These are phyloP conservation scores for Nyssa sinensis DNA, from an alignment of 148 eudicot species.

Conservation along the genomic window DNA sequence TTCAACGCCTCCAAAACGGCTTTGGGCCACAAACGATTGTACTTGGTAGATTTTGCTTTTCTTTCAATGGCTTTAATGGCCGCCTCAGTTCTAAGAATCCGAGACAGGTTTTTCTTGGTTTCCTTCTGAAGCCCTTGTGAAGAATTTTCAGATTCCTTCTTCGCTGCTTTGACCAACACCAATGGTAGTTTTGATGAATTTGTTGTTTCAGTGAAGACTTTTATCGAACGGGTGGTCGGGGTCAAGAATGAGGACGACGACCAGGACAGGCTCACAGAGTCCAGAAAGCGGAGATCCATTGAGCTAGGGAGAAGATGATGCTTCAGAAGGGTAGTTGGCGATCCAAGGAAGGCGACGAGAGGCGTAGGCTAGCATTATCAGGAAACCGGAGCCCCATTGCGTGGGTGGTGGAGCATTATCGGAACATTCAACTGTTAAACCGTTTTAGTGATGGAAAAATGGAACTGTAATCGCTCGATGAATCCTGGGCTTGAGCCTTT, in stretches of 20 bases:
- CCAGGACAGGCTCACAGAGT: slow-evolving; percentile 10
- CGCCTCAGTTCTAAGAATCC: slow-evolving; percentile 70
- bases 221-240: slow-evolving; percentile 44
- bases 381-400: neutral
- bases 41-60: slow-evolving; percentile 61
- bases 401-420: neutral
- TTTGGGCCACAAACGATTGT: slow-evolving; percentile 68
- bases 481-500: too few species aligned
- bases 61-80: slow-evolving; percentile 59
- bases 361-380: neutral
- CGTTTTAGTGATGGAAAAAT: too few species aligned
- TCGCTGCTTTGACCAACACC: slow-evolving; percentile 29
- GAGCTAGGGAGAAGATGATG: neutral
- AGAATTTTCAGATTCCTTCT: slow-evolving; percentile 20
- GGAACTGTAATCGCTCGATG: too few species aligned
- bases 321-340: neutral
- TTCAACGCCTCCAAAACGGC: slow-evolving; percentile 74
- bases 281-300: neutral
- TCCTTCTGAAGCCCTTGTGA: slow-evolving; percentile 38
- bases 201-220: slow-evolving; percentile 31
- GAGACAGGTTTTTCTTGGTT: slow-evolving; percentile 56
- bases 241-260: slow-evolving; percentile 19
- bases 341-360: neutral
- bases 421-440: too few species aligned
- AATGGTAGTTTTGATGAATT: slow-evolving; percentile 1